These are phyloP conservation scores for Clarireedia sp. DNA, from an alignment of 2,329 filamentous ascomycete species.

Conservation along the genomic window DNA sequence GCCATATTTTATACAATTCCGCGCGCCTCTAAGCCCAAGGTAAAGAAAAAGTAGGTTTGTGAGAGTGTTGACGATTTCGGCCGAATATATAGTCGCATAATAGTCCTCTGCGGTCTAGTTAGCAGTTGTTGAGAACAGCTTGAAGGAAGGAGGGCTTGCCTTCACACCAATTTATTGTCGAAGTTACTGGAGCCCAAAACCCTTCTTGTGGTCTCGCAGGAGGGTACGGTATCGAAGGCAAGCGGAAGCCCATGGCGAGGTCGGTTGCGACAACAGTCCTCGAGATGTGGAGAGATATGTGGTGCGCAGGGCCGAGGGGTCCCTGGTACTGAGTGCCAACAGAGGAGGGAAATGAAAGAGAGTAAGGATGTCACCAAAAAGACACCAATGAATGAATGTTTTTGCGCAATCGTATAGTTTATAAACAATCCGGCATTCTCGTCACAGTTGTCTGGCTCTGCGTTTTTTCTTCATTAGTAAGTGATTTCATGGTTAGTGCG, in stretches of 20 bases:
- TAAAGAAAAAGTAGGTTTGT: conserved; percentile 79
- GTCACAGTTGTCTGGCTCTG: too few relatives aligned
- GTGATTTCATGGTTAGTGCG: too few relatives aligned
- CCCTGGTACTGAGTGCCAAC: not conserved
- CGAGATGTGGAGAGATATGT: not conserved
- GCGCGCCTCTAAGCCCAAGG: conserved; percentile 67
- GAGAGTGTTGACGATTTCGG: conserved; percentile 70
- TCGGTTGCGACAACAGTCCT: not conserved
- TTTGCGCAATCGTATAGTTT: too few relatives aligned
- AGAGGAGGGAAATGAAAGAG: not conserved
- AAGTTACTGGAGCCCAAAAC: conserved; percentile 30
- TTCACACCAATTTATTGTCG: conserved; percentile 63
- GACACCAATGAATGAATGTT: too few relatives aligned
- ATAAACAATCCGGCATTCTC: too few relatives aligned
- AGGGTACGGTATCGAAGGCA: conserved; percentile 30
- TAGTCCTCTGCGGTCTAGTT: conserved; percentile 49
- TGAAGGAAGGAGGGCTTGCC: conserved; percentile 40
- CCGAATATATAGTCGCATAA: conserved; percentile 66
- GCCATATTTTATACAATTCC: conserved; percentile 61
- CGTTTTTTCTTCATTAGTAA: too few relatives aligned
- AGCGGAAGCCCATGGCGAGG: conserved; percentile 19
- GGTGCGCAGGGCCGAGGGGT: not conserved
- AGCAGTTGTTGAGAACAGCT: not conserved
- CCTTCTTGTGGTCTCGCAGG: conserved; percentile 23
- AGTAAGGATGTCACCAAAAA: not conserved